Conservation (phyloP, 192 early-diverging fungal species). For the Rhizophagus prolifer region DNA sequence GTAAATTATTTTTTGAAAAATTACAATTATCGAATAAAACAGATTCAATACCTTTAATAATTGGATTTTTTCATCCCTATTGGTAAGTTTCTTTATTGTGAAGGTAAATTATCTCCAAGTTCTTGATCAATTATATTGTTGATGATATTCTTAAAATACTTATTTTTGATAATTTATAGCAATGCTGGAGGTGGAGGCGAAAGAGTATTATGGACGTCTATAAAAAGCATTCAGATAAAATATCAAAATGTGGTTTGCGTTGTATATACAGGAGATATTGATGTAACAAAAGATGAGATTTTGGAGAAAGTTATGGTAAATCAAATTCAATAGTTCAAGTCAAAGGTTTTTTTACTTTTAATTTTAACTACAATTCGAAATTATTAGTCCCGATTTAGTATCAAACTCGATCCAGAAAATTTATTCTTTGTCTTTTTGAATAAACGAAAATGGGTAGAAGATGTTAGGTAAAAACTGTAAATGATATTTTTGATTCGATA, state of each 20-base stretch:
- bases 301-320: constrained; percentile 62
- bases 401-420: constrained; percentile 53
- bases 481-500: neutral
- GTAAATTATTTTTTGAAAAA: neutral
- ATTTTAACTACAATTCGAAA: neutral
- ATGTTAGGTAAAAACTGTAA: constrained; percentile 48
- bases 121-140: neutral
- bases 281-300: constrained; percentile 53
- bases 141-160: neutral
- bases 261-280: constrained; percentile 79
- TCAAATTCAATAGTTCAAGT: neutral
- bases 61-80: constrained; percentile 93
- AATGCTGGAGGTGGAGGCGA: constrained; percentile 95
- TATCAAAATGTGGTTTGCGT: constrained; percentile 66
- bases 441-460: constrained; percentile 67
- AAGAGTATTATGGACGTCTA: constrained; percentile 90
- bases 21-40: neutral
- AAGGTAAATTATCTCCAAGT: neutral
- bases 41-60: constrained; percentile 39
- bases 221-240: constrained; percentile 74
- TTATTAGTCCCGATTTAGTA: constrained; percentile 61
- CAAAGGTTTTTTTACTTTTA: neutral
- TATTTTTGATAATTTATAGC: constrained; percentile 37
- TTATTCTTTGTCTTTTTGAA: constrained; percentile 67
- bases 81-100: constrained; percentile 48